Base-by-base conservation (phyloP, 257 asterid genomes). In the Solanum sejunctum region DNA sequence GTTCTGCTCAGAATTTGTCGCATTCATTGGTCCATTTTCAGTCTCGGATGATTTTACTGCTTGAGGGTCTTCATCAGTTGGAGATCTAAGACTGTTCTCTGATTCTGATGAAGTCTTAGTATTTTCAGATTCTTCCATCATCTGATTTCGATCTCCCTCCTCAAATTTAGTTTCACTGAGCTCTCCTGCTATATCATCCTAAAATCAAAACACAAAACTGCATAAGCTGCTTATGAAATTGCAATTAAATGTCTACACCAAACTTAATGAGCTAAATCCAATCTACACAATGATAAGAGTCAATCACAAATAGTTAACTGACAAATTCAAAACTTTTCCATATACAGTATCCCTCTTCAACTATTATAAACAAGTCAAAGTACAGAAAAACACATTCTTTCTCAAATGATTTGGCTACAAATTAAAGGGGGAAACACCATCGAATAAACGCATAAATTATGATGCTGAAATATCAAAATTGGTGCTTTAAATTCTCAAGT, bases 151-250 rank as follows among this genome's bases (percentile, higher is more conserved):
- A 28, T 82, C 90, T 47, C 88, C 83, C 51, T 85, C 91, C 83
- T 75, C 88, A 51, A 64, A 81, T 83, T 81, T 84, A 17, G 72
- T 77, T 83, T 86, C 89, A 41, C 83, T 64, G 32, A 18, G 41
- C 43, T 91, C 94, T 73, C 51, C 85, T 49, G 87, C 70, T 71
- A 32, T 72, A 80, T 87, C 84, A n/a, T 89, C 93, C 97, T 95
- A 82, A 80, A 87, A 82, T 77, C 83, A 72, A 69, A 32, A 58
- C 84, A 64, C 47, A 78, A 13, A 21, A 61, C 71, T 54, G 21
- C 17, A 83, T 85, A 20, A 87, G 85, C 79, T 81, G 47, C 70
- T 39, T 20, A 56, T 45, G 10, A 57, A 57, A 57, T 78, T 21
- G 32, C 57, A 69, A 66, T 82, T n/a, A 75, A 15, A 21, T 75